Evolutionary conservation across 2,329 filamentous ascomycete species (phyloP), one percentile per base, ranked within the genome.

Genomic region (Penicillium sp.): DNA sequence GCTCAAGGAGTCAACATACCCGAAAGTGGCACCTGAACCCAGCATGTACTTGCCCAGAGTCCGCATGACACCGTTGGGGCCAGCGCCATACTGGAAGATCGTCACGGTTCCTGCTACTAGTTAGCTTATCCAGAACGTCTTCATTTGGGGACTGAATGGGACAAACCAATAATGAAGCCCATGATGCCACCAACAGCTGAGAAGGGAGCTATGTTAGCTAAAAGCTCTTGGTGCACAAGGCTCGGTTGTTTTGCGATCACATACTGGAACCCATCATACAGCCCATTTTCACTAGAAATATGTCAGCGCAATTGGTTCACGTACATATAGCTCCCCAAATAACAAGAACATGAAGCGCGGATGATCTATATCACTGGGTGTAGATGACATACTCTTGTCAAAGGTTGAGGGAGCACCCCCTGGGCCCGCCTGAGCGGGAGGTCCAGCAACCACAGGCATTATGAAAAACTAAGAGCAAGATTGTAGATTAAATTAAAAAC

Each of bases 241-340:
- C 24, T 43, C 29, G 14, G 18, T 48, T n/a, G n/a, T 39, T 35
- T 60, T 44, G 44, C 56, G 50, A 42, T 46, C 55, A 85, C 92
- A 69, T 89, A 97, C 93, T 95, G 74, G 92, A 90, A 67, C 94
- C 94, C 92, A 97, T 97, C 88, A 99, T 88, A 61, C 89, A 92
- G 67, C 94, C 94, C 92, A 97, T 97, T 82, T 96, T 97, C 76
- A 92, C 92, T 96, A 73, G 67, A 62, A 47, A 55, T 39, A 37
- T 29, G 74, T 79, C 70, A 72, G 68, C 46, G 56, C 52, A 57
- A 51, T 34, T 37, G 3, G 4, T 26, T 7, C 18, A 31, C 2
- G 24, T 22, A 13, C 5, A 20, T 35, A n/a, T n/a, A 6, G 16
- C 7, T 10, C 4, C 9, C 14, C 7, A 16, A 20, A 11, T 20